Evolutionary conservation across 2,329 filamentous ascomycete genomes (phyloP).

Genomic region (Raffaelea ambrosiae): DNA sequence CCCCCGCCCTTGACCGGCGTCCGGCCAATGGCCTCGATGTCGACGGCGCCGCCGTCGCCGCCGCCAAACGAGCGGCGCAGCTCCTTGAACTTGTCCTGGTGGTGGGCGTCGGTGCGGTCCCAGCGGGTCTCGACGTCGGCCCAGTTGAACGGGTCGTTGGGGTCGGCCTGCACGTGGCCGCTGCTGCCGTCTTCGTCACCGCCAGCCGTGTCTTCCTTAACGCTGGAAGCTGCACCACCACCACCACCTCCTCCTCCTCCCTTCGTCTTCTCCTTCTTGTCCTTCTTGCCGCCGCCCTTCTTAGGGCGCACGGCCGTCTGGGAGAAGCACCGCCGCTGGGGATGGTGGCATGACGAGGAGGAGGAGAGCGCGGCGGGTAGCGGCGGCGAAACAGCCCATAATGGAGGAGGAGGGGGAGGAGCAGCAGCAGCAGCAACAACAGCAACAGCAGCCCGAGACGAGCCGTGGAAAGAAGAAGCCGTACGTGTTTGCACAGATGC

Average conservation of each 20-base stretch:
- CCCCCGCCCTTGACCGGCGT: constrained; percentile 5
- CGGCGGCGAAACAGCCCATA: background rate
- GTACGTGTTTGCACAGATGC: too few species aligned
- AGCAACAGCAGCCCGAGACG: too few species aligned
- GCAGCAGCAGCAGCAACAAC: too few species aligned
- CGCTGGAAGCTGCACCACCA: too few species aligned
- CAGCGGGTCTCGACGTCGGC: constrained; percentile 14
- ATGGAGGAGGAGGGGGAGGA: too few species aligned
- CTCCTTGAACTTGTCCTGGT: constrained; percentile 14
- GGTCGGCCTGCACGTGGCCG: constrained; percentile 7
- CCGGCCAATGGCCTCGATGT: constrained; percentile 13
- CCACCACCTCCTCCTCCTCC: background rate
- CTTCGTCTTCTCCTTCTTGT: constrained; percentile 13
- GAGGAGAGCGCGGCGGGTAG: background rate
- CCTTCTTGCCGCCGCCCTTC: background rate
- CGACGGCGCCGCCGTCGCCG: constrained; percentile 8
- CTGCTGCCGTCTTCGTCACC: constrained; percentile 4
- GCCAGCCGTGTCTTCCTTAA: background rate
- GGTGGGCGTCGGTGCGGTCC: constrained; percentile 11
- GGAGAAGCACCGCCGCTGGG: constrained; percentile 7
- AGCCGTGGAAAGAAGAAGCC: too few species aligned
- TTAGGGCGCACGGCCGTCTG: constrained; percentile 4
- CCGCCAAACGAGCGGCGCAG: constrained; percentile 9
- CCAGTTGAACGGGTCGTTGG: constrained; percentile 11
- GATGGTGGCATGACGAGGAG: too few species aligned